A percentile compares a stretch with the other conserved stretches of the same genome.
Evolutionary conservation across 257 asterid species (phyloP).

Genomic region (Fraxinus excelsior): DNA sequence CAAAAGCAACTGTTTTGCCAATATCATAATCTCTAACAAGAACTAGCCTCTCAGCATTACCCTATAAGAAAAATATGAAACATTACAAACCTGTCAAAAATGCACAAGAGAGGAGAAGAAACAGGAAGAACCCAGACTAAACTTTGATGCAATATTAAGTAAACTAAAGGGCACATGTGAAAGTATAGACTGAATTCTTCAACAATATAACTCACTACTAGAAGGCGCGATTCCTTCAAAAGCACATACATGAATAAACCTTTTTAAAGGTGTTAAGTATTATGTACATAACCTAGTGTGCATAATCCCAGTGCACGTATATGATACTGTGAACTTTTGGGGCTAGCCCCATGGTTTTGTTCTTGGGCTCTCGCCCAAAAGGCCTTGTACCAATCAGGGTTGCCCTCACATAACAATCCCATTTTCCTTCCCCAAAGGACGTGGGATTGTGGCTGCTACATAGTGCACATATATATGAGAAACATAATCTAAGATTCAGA

Average conservation of each 20-base stretch:
- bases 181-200: constrained; percentile 21
- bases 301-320: too few relatives aligned
- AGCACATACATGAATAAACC: neutral
- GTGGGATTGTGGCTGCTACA: too few relatives aligned
- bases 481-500: constrained; percentile 12
- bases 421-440: too few relatives aligned
- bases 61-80: constrained; percentile 46
- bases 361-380: too few relatives aligned
- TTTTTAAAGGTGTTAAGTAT: constrained; percentile 6
- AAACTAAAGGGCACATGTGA: constrained; percentile 6
- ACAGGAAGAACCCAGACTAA: constrained; percentile 7
- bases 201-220: constrained; percentile 19
- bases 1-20: constrained; percentile 77
- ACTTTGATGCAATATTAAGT: constrained; percentile 7
- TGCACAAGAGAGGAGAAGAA: constrained; percentile 18
- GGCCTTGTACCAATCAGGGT: too few relatives aligned
- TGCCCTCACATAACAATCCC: too few relatives aligned
- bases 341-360: too few relatives aligned
- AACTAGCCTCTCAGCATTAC: constrained; percentile 85
- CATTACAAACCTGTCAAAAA: constrained; percentile 1
- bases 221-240: constrained; percentile 8
- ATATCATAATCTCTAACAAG: constrained; percentile 79
- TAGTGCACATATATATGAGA: neutral
- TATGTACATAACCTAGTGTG: too few relatives aligned
- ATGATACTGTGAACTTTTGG: too few relatives aligned